Evolutionary conservation across 768 basidiomycete genomes (phyloP).

Genomic region (Pulveroboletus sp.): DNA sequence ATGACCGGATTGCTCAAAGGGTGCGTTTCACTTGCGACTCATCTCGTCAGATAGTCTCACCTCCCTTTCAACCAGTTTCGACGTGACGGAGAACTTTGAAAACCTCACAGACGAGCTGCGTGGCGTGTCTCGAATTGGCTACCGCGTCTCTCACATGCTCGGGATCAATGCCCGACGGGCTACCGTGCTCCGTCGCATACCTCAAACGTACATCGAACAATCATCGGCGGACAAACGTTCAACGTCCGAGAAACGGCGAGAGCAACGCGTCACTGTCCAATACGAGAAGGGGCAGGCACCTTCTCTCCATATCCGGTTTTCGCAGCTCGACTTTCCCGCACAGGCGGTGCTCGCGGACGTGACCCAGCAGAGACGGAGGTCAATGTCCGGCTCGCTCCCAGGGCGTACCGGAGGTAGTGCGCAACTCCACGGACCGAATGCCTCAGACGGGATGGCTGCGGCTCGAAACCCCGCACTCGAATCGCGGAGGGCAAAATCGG

Average conservation of each 20-base stretch:
- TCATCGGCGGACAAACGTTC: slow-evolving; percentile 5
- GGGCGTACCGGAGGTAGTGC: background rate
- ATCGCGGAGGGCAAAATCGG: slow-evolving; percentile 15
- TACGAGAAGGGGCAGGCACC: slow-evolving; percentile 44
- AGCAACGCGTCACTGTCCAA: slow-evolving; percentile 49
- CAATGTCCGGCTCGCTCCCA: slow-evolving; percentile 10
- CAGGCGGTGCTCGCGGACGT: slow-evolving; percentile 13
- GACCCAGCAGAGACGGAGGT: slow-evolving; percentile 14
- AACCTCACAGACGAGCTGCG: slow-evolving; percentile 40
- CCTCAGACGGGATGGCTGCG: slow-evolving; percentile 10
- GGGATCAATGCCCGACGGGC: slow-evolving; percentile 51
- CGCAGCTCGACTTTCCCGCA: slow-evolving; percentile 42
- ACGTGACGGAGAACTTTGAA: slow-evolving; percentile 50
- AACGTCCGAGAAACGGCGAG: slow-evolving; percentile 3
- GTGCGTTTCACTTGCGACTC: slow-evolving; percentile 37
- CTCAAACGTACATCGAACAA: slow-evolving; percentile 35
- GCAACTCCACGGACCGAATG: background rate
- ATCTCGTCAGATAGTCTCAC: background rate
- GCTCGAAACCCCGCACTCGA: slow-evolving; percentile 3
- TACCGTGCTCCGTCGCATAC: slow-evolving; percentile 53
- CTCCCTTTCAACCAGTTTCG: slow-evolving; percentile 37
- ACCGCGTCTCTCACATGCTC: slow-evolving; percentile 38
- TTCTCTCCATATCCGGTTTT: slow-evolving; percentile 53
- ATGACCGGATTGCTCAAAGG: slow-evolving; percentile 65
- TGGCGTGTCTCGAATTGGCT: slow-evolving; percentile 16